These are phyloP conservation scores for Ustilago cynodontis DNA, from an alignment of 1,284 basidiomycete species.

Conservation along the genomic window DNA sequence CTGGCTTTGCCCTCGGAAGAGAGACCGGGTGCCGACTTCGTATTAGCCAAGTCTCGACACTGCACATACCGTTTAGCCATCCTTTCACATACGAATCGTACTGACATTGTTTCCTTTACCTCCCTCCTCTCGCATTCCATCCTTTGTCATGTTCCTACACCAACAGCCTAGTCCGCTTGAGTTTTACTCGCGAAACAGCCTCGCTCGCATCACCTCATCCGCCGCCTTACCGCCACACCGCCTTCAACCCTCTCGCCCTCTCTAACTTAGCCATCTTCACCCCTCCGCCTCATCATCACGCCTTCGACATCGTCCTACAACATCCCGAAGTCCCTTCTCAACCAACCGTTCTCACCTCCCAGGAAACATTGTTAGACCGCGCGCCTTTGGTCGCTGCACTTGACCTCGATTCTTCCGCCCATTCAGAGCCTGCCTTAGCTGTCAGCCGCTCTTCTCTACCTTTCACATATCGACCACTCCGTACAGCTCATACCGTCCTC, in stretches of 20 bases:
- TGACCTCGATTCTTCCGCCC: background rate
- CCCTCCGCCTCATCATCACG: background rate
- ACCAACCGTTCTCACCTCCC: background rate
- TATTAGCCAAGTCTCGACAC: background rate
- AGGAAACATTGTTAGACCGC: conserved; percentile 29
- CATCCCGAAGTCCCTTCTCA: background rate
- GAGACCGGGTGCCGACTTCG: background rate
- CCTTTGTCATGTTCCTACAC: background rate
- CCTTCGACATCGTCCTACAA: background rate
- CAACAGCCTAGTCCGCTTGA: conserved; percentile 66
- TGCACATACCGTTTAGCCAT: background rate
- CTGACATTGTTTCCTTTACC: conserved; percentile 15
- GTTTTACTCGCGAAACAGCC: conserved; percentile 67
- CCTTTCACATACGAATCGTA: background rate
- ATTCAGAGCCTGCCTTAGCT: conserved; percentile 2
- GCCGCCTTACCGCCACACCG: conserved; percentile 32
- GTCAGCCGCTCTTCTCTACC: conserved; percentile 6
- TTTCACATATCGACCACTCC: background rate
- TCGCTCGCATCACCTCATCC: conserved; percentile 34
- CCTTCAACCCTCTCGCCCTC: conserved; percentile 4
- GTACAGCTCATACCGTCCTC: background rate
- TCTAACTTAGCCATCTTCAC: conserved; percentile 7
- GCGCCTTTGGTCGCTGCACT: conserved; percentile 58
- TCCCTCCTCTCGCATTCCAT: background rate
- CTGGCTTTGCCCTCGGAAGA: background rate